Evolutionary conservation across 352 stramenopile species (phyloP).

Genomic region (Pythium vanterpoolii): DNA sequence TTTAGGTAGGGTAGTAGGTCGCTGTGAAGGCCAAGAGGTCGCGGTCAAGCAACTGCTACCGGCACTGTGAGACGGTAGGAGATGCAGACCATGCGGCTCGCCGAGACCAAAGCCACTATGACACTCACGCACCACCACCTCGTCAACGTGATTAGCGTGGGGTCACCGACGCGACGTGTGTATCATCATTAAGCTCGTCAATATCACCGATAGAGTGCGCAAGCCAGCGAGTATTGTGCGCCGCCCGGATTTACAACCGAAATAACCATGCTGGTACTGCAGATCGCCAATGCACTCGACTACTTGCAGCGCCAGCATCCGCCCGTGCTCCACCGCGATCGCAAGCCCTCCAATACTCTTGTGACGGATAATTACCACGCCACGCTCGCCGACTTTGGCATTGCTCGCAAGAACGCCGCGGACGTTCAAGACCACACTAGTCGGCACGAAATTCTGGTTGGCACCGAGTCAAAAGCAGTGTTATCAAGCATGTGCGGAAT

Average conservation of each 20-base stretch:
- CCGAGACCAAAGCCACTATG: neutral
- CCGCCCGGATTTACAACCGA: neutral
- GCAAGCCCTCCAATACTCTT: neutral
- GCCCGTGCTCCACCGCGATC: neutral
- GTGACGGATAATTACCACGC: neutral
- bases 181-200: neutral
- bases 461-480: no score
- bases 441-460: neutral
- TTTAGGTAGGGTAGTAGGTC: no score
- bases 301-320: neutral
- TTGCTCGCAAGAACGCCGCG: neutral
- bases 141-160: neutral
- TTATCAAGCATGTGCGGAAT: no score
- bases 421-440: neutral
- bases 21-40: neutral
- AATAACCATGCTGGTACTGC: neutral
- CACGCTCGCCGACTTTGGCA: slow-evolving; percentile 3
- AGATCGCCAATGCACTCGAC: neutral
- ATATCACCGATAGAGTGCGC: neutral
- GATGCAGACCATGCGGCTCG: neutral
- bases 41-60: neutral
- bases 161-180: neutral
- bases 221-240: neutral
- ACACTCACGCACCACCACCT: neutral
- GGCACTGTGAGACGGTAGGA: neutral